A percentile compares a stretch with the other conserved stretches of the same genome.
These are phyloP conservation scores for Dendrobium catenatum DNA, from an alignment of 106 monocot genomes.

Conservation along the genomic window DNA sequence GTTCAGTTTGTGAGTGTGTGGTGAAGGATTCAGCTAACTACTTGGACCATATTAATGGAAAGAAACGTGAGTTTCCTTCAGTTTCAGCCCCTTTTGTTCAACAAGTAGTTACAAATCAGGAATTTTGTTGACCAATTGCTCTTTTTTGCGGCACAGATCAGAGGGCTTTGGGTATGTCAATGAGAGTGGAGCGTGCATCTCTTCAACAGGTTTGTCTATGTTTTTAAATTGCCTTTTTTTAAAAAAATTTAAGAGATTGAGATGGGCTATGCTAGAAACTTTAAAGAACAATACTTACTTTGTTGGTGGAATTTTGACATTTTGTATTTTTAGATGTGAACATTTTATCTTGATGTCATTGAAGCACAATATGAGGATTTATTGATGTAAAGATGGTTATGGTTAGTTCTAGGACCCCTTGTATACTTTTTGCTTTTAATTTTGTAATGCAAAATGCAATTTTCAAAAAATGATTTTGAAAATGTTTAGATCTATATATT, in stretches of 20 bases:
- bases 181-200: constrained; percentile 96
- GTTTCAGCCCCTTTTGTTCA: neutral
- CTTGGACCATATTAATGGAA: constrained; percentile 98
- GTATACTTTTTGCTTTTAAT: too few relatives aligned
- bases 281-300: neutral
- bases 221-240: neutral
- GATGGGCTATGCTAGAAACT: neutral
- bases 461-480: neutral
- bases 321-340: neutral
- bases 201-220: constrained; percentile 69
- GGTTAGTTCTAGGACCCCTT: neutral
- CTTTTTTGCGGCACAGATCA: constrained; percentile 49
- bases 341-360: neutral
- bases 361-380: neutral
- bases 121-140: constrained; percentile 5
- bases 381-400: neutral
- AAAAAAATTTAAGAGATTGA: neutral
- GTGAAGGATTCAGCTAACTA: constrained; percentile 99
- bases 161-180: constrained; percentile 99
- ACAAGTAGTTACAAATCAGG: neutral
- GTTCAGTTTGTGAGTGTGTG: constrained; percentile 95
- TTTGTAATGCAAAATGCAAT: too few relatives aligned
- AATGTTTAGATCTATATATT: too few relatives aligned
- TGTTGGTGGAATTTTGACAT: neutral
- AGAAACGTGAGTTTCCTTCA: constrained; percentile 65